Evolutionary conservation across 306 rosid genomes (phyloP).

Genomic region (Quercus suber): DNA sequence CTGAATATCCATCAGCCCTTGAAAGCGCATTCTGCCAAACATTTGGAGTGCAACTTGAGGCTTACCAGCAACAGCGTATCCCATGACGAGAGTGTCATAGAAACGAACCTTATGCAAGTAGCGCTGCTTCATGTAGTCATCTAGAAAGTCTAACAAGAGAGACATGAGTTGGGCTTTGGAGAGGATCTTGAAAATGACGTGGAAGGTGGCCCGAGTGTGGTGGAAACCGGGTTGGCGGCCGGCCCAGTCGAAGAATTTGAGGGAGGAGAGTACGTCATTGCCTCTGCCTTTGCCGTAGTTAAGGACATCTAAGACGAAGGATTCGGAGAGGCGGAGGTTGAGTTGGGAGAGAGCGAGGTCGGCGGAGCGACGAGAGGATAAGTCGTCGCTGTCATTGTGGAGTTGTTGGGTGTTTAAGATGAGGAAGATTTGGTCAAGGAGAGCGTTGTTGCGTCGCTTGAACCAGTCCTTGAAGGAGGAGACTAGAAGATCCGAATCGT

Average conservation of each 20-base stretch:
- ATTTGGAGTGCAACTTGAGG: slow-evolving; percentile 59
- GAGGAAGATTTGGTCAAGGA: slow-evolving; percentile 45
- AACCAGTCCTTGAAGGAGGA: slow-evolving; percentile 66
- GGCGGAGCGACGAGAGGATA: slow-evolving; percentile 8
- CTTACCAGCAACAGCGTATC: slow-evolving; percentile 71
- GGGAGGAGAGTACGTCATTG: slow-evolving; percentile 49
- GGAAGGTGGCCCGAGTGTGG: slow-evolving; percentile 66
- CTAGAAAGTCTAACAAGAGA: slow-evolving; percentile 49
- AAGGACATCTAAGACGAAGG: slow-evolving; percentile 61
- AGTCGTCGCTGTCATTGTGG: slow-evolving; percentile 9
- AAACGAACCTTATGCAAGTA: slow-evolving; percentile 30
- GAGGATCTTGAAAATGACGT: slow-evolving; percentile 60
- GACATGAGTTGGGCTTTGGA: slow-evolving; percentile 46
- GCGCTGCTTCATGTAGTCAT: slow-evolving; percentile 12
- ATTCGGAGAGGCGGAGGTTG: slow-evolving; percentile 43
- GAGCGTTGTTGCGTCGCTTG: slow-evolving; percentile 8
- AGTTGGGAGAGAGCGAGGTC: slow-evolving; percentile 51
- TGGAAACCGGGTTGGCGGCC: slow-evolving; percentile 56
- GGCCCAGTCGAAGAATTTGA: slow-evolving; percentile 91
- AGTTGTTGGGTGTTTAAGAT: slow-evolving; percentile 24
- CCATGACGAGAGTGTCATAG: slow-evolving; percentile 59
- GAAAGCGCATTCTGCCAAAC: slow-evolving; percentile 72
- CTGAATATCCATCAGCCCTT: no score
- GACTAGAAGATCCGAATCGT: slow-evolving; percentile 11
- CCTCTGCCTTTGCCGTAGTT: slow-evolving; percentile 22